Conservation (phyloP, 352 stramenopile genomes). For the Globisporangium acanthophoron region DNA sequence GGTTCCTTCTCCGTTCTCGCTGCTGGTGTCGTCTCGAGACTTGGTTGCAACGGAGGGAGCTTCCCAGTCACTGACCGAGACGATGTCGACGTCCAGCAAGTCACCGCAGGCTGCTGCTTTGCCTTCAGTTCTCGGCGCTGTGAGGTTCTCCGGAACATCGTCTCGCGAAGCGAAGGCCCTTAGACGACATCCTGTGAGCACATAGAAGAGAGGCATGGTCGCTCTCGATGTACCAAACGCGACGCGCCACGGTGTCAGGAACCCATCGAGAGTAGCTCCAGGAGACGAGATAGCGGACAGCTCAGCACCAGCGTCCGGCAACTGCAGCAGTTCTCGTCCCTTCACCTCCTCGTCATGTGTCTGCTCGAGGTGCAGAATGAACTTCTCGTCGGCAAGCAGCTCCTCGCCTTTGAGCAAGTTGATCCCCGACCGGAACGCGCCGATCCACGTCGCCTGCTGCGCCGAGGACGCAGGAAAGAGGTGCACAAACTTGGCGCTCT, state of each 20-base stretch:
- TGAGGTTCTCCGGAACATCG: conserved; percentile 1
- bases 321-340: conserved; percentile 1
- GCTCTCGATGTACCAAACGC: conserved; percentile 4
- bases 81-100: conserved; percentile 31
- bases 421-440: conserved; percentile 30
- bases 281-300: conserved; percentile 15
- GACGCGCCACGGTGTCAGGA: conserved; percentile 33
- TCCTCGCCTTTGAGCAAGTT: conserved; percentile 47
- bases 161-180: conserved; percentile 21
- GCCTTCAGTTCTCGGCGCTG: not conserved
- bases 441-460: conserved; percentile 36
- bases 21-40: not conserved
- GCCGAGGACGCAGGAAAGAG: conserved; percentile 32
- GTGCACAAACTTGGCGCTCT: conserved; percentile 20
- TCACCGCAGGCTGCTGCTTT: conserved; percentile 3
- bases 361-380: conserved; percentile 38
- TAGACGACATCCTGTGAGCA: conserved; percentile 30
- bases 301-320: not conserved
- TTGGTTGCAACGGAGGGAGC: not conserved
- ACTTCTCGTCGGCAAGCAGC: conserved; percentile 45
- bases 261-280: conserved; percentile 46
- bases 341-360: conserved; percentile 11
- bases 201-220: conserved; percentile 20
- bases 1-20: conserved; percentile 21
- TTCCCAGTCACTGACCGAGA: conserved; percentile 41